These are phyloP conservation scores for Tetracladium maxilliforme DNA, from an alignment of 2,329 filamentous ascomycete species.

Conservation along the genomic window DNA sequence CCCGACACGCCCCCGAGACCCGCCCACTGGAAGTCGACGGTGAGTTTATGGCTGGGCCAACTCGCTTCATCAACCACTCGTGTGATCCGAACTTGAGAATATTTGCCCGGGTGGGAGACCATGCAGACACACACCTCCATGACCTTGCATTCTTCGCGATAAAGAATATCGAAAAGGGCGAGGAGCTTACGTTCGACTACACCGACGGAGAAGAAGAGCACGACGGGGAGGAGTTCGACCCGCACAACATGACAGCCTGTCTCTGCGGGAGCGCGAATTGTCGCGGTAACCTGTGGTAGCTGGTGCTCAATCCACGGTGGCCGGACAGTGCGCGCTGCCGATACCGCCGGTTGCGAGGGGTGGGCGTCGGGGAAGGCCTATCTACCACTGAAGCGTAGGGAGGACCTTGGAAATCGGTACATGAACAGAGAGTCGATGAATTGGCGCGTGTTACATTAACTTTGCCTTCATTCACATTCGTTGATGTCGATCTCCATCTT, in stretches of 20 bases:
- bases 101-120: conserved; percentile 66
- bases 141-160: conserved; percentile 66
- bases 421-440: too few species aligned
- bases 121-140: conserved; percentile 59
- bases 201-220: conserved; percentile 42
- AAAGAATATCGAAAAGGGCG: conserved; percentile 44
- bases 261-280: conserved; percentile 53
- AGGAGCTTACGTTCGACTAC: conserved; percentile 73
- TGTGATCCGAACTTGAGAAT: conserved; percentile 69
- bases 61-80: conserved; percentile 71
- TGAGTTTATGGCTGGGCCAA: conserved; percentile 64
- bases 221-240: conserved; percentile 21
- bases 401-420: too few species aligned
- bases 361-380: too few species aligned
- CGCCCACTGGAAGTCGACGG: conserved; percentile 50
- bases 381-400: too few species aligned
- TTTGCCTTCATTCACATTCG: too few species aligned
- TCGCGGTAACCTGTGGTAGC: conserved; percentile 58
- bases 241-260: conserved; percentile 41
- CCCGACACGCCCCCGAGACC: conserved; percentile 36
- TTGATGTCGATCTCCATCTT: too few species aligned
- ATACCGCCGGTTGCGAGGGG: too few species aligned
- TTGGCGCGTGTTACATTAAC: too few species aligned
- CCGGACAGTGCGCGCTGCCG: too few species aligned
- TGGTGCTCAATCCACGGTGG: too few species aligned